Percentiles rank a stretch among this genome's conserved stretches.
Evolutionary conservation across 1,284 basidiomycete species (phyloP).

Genomic region (Kwoniella shivajii): DNA sequence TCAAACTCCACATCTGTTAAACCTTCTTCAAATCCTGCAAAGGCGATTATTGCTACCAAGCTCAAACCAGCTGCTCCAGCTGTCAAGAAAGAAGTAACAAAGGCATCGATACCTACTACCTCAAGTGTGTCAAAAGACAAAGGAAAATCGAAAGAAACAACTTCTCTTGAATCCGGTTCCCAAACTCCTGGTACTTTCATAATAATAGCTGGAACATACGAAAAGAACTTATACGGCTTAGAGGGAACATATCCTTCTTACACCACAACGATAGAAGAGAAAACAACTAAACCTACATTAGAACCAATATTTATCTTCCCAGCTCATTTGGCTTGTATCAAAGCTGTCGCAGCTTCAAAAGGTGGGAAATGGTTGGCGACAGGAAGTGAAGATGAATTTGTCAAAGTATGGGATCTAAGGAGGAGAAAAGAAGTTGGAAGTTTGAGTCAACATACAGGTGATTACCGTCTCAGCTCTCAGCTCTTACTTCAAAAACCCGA

Average conservation of each 20-base stretch:
- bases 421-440: conserved; percentile 89
- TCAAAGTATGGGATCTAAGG: conserved; percentile 96
- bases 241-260: conserved; percentile 61
- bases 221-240: conserved; percentile 91
- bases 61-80: conserved; percentile 8
- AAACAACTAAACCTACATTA: conserved; percentile 50
- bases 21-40: background rate
- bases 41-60: no score
- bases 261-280: conserved; percentile 20
- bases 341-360: conserved; percentile 81
- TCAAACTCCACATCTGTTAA: background rate
- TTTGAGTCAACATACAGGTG: conserved; percentile 88
- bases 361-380: conserved; percentile 95
- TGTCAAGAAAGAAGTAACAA: no score
- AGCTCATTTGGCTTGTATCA: conserved; percentile 90
- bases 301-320: conserved; percentile 94
- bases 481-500: background rate
- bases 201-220: conserved; percentile 88
- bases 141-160: conserved; percentile 30
- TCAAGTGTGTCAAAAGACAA: conserved; percentile 25
- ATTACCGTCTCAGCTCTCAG: conserved; percentile 27
- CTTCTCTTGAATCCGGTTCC: background rate
- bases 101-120: background rate
- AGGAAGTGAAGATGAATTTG: conserved; percentile 89
- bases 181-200: conserved; percentile 64